These are phyloP conservation scores for Aureobasidium sp. DNA, from an alignment of 2,329 filamentous ascomycete genomes.

Conservation along the genomic window DNA sequence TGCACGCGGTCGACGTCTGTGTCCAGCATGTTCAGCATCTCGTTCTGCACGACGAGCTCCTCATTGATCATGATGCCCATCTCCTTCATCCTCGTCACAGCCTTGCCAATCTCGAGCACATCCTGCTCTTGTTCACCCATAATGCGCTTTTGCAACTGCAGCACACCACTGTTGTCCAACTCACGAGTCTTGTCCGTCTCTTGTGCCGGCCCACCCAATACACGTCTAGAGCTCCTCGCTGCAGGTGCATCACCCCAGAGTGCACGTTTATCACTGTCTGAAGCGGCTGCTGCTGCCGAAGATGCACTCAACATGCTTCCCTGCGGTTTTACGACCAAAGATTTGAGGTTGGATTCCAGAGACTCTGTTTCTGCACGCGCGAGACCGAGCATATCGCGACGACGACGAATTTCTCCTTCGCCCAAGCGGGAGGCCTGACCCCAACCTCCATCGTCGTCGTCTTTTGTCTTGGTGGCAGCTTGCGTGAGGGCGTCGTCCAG, in stretches of 20 bases:
- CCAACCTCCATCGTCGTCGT: conserved; percentile 31
- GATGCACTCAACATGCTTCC: conserved; percentile 22
- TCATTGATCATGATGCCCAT: conserved; percentile 71
- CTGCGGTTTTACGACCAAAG: conserved; percentile 47
- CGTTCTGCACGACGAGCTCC: conserved; percentile 65
- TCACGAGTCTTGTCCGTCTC: conserved; percentile 74
- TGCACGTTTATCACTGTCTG: conserved; percentile 30
- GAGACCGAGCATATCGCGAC: conserved; percentile 62
- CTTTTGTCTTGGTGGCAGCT: conserved; percentile 39
- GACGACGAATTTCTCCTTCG: conserved; percentile 65
- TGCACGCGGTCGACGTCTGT: conserved; percentile 59
- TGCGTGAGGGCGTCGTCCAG: conserved; percentile 59
- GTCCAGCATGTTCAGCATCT: conserved; percentile 61
- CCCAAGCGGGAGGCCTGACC: conserved; percentile 49
- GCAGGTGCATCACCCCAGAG: conserved; percentile 28
- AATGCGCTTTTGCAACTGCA: conserved; percentile 66
- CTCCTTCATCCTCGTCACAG: conserved; percentile 66
- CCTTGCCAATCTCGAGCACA: conserved; percentile 59
- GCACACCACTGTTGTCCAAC: conserved; percentile 65
- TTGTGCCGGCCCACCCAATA: conserved; percentile 59
- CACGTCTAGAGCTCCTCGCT: conserved; percentile 46
- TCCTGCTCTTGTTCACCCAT: conserved; percentile 70
- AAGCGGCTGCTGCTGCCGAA: conserved; percentile 29
- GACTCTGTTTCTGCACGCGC: conserved; percentile 69
- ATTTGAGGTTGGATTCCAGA: conserved; percentile 65